Percentiles rank a stretch among this genome's conserved stretches.
Conservation (phyloP, 2,329 filamentous ascomycete species). For the Sclerotiophoma versabilis region DNA sequence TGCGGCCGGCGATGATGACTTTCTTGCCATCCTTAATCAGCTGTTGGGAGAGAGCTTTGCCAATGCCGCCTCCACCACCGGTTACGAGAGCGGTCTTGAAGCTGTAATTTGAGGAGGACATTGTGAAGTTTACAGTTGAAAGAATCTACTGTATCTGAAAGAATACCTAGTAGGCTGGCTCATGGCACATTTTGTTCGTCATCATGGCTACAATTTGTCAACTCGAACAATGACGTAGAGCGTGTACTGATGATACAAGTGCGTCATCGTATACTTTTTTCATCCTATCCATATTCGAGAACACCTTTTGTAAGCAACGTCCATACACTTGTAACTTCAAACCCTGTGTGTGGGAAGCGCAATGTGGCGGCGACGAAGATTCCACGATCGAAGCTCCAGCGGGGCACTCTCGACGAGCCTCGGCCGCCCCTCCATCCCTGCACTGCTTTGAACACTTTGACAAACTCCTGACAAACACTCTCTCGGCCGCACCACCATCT, state of each 20-base stretch:
- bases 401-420: not conserved
- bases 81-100: constrained; percentile 55
- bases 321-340: no score
- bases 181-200: not conserved
- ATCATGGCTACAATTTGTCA: constrained; percentile 5
- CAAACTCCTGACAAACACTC: constrained; percentile 25
- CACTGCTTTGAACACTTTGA: constrained; percentile 15
- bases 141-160: no score
- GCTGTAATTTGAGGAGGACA: constrained; percentile 34
- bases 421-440: not conserved
- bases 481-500: not conserved
- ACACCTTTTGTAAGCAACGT: not conserved
- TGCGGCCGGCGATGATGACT: constrained; percentile 62
- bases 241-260: not conserved
- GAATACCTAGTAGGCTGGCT: no score
- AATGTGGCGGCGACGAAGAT: not conserved
- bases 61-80: constrained; percentile 61
- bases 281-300: not conserved
- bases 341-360: no score
- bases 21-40: constrained; percentile 56
- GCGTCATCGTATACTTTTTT: constrained; percentile 2
- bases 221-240: constrained; percentile 4
- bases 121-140: not conserved
- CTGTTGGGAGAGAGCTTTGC: constrained; percentile 57
- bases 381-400: not conserved